A percentile compares a stretch with the other conserved stretches of the same genome.
Evolutionary conservation across 148 eudicot genomes (phyloP).

Genomic region (Polygonum aviculare): DNA sequence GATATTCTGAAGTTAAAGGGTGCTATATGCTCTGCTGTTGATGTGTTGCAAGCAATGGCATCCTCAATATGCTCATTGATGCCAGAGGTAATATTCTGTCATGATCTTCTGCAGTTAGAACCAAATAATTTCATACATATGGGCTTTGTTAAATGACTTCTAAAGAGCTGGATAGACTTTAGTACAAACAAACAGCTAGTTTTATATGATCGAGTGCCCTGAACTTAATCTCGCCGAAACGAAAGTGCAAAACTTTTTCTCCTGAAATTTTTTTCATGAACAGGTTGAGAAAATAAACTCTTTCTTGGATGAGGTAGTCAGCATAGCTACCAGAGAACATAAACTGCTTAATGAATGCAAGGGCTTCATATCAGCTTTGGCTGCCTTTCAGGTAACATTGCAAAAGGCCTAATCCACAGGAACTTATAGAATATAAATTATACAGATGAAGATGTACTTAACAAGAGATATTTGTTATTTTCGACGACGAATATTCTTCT

Average conservation of each 20-base stretch:
- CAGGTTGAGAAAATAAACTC: constrained; percentile 60
- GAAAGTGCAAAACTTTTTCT: neutral
- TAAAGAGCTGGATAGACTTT: neutral
- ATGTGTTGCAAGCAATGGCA: constrained; percentile 75
- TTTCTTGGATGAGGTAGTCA: constrained; percentile 45
- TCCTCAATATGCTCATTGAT: constrained; percentile 51
- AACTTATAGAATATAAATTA: neutral
- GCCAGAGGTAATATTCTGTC: constrained; percentile 33
- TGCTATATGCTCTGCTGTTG: constrained; percentile 71
- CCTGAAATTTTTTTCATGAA: constrained; percentile 2
- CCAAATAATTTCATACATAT: neutral
- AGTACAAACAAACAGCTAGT: neutral
- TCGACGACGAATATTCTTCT: neutral
- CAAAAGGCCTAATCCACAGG: neutral
- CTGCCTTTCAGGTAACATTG: constrained; percentile 53
- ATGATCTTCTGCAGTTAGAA: neutral
- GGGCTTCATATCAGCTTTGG: constrained; percentile 45
- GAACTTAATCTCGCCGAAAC: too few species aligned
- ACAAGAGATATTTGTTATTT: neutral
- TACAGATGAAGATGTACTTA: neutral
- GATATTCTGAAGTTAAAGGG: constrained; percentile 49
- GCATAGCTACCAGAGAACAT: constrained; percentile 35
- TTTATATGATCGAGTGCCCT: too few species aligned
- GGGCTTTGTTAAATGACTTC: neutral
- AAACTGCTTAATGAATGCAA: constrained; percentile 50